Conservation (phyloP, 345 rosid species). For the Salix koriyanagi region DNA sequence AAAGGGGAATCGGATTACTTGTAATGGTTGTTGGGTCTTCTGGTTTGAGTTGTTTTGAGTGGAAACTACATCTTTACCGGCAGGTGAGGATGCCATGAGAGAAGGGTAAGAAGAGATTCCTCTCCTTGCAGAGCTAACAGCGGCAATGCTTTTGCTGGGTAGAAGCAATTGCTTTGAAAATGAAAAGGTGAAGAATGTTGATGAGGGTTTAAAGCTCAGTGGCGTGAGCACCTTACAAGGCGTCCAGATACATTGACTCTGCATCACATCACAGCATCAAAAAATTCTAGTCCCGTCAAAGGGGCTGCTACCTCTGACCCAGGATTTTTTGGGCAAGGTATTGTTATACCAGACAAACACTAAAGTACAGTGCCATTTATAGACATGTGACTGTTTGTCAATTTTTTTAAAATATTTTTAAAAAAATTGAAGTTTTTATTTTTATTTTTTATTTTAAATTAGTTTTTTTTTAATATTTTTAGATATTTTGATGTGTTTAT, state of each 20-base stretch:
- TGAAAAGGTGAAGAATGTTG: not conserved
- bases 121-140: not conserved
- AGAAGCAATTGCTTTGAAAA: conserved; percentile 11
- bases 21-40: conserved; percentile 28
- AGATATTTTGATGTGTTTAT: too few species aligned
- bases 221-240: conserved; percentile 23
- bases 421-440: too few species aligned
- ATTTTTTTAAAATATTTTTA: too few species aligned
- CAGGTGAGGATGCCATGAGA: conserved; percentile 35
- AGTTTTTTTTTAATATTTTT: too few species aligned
- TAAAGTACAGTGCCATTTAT: too few species aligned
- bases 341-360: not conserved
- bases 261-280: conserved; percentile 1
- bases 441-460: too few species aligned
- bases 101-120: conserved; percentile 6
- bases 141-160: not conserved
- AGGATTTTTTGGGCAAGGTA: not conserved
- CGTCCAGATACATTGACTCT: conserved; percentile 40
- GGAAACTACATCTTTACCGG: conserved; percentile 20
- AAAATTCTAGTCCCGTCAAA: not conserved
- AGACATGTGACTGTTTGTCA: too few species aligned
- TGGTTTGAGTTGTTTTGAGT: conserved; percentile 23
- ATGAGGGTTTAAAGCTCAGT: conserved; percentile 14
- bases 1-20: conserved; percentile 21
- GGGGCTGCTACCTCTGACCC: not conserved